phyloP scores from a whole-genome alignment of 176 grass and related monocot species.

The Saccharum spontaneum region DNA sequence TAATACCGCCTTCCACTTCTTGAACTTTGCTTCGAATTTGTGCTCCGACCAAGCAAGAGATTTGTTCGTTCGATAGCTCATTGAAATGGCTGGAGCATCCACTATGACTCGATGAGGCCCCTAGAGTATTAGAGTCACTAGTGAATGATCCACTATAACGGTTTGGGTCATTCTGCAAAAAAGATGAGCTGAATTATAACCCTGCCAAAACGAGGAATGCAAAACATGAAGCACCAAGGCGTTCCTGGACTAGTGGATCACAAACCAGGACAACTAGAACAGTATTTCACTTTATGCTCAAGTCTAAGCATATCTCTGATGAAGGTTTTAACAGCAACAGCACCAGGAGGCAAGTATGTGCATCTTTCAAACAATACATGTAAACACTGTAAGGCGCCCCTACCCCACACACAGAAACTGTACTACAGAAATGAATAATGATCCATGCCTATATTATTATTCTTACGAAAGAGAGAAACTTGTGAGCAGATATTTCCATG shows the following conservation, averaged over 20 bases:
- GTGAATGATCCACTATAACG: background rate
- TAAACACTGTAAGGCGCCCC: background rate
- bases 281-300: background rate
- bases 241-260: background rate
- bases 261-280: background rate
- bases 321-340: background rate
- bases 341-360: no score
- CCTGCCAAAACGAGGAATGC: background rate
- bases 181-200: background rate
- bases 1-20: conserved; percentile 61
- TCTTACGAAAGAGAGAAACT: background rate
- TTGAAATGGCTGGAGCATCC: background rate
- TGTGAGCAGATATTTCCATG: conserved; percentile 15
- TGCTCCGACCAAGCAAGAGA: conserved; percentile 38
- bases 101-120: conserved; percentile 50
- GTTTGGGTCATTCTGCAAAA: conserved; percentile 40
- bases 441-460: background rate
- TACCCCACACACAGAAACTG: background rate
- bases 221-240: background rate
- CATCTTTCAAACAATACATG: background rate
- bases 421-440: background rate
- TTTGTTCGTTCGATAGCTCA: conserved; percentile 39
- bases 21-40: conserved; percentile 60
- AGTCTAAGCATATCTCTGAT: background rate
- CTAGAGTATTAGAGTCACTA: conserved; percentile 30